phyloP scores from a whole-genome alignment of 148 eudicot species.

The Rhododendron mucronatum region DNA sequence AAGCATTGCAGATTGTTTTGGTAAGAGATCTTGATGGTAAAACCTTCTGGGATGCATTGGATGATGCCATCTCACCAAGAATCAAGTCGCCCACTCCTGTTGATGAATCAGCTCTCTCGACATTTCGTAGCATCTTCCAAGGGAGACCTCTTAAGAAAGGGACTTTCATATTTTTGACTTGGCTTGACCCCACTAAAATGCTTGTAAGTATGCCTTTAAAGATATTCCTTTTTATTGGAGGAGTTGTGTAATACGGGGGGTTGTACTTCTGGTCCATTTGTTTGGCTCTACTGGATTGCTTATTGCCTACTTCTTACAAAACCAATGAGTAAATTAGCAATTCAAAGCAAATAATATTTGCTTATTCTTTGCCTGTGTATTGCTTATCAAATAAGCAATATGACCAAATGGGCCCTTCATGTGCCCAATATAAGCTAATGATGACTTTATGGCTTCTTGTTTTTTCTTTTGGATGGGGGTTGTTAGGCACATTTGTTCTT shows the following conservation, averaged over 20 bases:
- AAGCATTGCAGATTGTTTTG: conserved; percentile 69
- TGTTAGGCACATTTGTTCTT: not conserved
- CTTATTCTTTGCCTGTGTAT: not conserved
- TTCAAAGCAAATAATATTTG: not conserved
- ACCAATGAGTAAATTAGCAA: not conserved
- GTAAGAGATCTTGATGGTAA: conserved; percentile 94
- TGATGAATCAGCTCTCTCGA: conserved; percentile 64
- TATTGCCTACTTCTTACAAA: not conserved
- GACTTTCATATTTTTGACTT: conserved; percentile 72
- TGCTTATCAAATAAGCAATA: not conserved
- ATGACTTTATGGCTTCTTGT: not conserved
- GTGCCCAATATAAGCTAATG: not conserved
- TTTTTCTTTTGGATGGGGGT: not conserved
- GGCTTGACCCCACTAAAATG: conserved; percentile 76
- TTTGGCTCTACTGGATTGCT: not conserved
- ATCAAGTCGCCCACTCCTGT: conserved; percentile 47
- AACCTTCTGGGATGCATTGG: conserved; percentile 95
- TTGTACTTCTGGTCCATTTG: not conserved
- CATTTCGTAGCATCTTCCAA: conserved; percentile 61
- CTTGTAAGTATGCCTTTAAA: conserved; percentile 43
- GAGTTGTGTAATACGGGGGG: not conserved
- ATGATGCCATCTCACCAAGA: conserved; percentile 81
- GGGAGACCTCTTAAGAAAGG: conserved; percentile 75
- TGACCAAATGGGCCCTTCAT: not conserved
- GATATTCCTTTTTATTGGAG: not conserved